Percentiles rank a stretch among this genome's conserved stretches.
Conservation (phyloP, 306 rosid species). For the Vachellia pachyceras region DNA sequence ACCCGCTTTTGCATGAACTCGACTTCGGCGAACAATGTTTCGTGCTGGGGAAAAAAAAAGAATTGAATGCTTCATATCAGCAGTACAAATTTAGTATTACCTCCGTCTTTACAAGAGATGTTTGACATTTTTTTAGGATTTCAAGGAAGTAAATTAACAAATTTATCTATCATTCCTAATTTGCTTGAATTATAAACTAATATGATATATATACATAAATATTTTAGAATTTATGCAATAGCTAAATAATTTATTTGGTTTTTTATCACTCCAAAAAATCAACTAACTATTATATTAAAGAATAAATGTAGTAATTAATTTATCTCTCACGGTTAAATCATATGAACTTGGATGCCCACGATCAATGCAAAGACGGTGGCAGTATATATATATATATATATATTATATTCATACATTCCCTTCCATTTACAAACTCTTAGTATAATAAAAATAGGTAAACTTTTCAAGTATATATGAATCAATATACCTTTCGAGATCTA, state of each 20-base stretch:
- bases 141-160: too few species aligned
- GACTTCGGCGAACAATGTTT: conserved; percentile 76
- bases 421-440: neutral
- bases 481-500: conserved; percentile 77
- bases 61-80: neutral
- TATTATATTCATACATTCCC: neutral
- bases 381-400: neutral
- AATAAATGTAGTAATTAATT: neutral
- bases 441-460: too few species aligned
- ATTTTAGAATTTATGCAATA: too few species aligned
- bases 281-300: too few species aligned
- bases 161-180: too few species aligned
- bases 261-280: too few species aligned
- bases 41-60: conserved; percentile 59
- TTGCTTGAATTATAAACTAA: too few species aligned
- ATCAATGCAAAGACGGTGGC: neutral
- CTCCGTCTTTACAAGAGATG: too few species aligned
- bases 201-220: too few species aligned
- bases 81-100: conserved; percentile 28
- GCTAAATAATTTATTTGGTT: too few species aligned
- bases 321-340: neutral
- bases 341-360: neutral
- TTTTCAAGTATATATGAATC: too few species aligned
- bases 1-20: conserved; percentile 98
- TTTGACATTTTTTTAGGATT: too few species aligned